These are phyloP conservation scores for Starmerella vaccinii DNA, from an alignment of 805 yeast genomes.

Conservation along the genomic window DNA sequence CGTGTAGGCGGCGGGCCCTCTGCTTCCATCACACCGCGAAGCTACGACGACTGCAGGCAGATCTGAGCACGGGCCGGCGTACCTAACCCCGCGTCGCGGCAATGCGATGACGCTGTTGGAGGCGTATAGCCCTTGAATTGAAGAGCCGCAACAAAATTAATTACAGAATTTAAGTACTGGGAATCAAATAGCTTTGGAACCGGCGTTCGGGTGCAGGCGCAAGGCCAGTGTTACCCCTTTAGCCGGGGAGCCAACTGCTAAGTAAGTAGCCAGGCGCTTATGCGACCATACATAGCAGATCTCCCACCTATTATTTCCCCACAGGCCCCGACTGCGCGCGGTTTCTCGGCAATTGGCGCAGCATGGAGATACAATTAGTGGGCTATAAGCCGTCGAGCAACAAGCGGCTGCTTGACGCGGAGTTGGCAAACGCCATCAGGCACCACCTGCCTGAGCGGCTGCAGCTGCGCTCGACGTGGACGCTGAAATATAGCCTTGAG, in stretches of 20 bases:
- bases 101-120: too few relatives aligned
- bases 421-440: conserved; percentile 66
- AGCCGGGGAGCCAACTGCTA: background rate
- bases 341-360: background rate
- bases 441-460: conserved; percentile 64
- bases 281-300: background rate
- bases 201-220: too few relatives aligned
- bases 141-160: too few relatives aligned
- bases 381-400: conserved; percentile 57
- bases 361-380: conserved; percentile 29
- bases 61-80: background rate
- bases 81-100: conserved; percentile 5
- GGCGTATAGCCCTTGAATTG: too few relatives aligned
- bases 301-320: background rate
- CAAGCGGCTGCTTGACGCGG: conserved; percentile 46
- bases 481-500: conserved; percentile 68
- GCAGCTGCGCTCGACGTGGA: conserved; percentile 72
- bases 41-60: background rate
- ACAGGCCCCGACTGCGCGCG: too few relatives aligned
- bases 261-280: background rate
- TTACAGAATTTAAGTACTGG: too few relatives aligned
- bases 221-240: too few relatives aligned
- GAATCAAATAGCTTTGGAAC: too few relatives aligned
- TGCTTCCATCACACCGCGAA: conserved; percentile 31
- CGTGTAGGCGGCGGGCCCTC: conserved; percentile 36